Conservation (phyloP, 345 rosid species). For the thale cress (Arabidopsis thaliana) region TAIR10.1 NC_003076.8:9984001-9984500, state of each 20-base stretch:
- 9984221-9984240: conserved; percentile 37
- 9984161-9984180: conserved; percentile 34
- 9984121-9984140: background rate
- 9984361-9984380: conserved; percentile 36
- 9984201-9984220: conserved; percentile 7
- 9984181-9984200: conserved; percentile 25
- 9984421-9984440: conserved; percentile 40
- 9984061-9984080: conserved; percentile 37
- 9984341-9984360: conserved; percentile 1
- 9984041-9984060: conserved; percentile 33
- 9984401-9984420: conserved; percentile 34
- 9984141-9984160: conserved; percentile 12
- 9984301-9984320: conserved; percentile 13
- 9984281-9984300: conserved; percentile 47
- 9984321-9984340: background rate
- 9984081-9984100: conserved; percentile 37
- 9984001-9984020: too few species aligned
- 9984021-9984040: background rate
- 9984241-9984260: conserved; percentile 35
- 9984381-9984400: conserved; percentile 29
- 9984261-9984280: conserved; percentile 44
- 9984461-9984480: conserved; percentile 8
- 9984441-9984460: conserved; percentile 30
- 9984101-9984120: conserved; percentile 1
- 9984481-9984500: conserved; percentile 36